A percentile compares a stretch with the other conserved stretches of the same genome.
Conservation (phyloP, 2,329 filamentous ascomycete species). For the Ophiocordyceps camponoti-floridani region DNA sequence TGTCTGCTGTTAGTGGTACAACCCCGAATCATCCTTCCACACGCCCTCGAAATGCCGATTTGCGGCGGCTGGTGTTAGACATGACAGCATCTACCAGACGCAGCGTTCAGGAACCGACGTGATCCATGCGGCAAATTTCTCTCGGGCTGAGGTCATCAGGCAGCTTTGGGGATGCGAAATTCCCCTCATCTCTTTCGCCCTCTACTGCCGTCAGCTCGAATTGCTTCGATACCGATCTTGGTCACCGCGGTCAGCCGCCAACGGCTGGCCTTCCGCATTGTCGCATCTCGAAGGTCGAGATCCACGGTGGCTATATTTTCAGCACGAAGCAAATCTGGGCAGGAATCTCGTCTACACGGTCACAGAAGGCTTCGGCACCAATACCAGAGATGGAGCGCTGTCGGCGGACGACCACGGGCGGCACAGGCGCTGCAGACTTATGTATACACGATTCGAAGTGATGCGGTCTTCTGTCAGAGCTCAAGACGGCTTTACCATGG, state of each 20-base stretch:
- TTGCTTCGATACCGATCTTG: slow-evolving; percentile 1
- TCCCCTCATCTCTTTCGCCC: slow-evolving; percentile 6
- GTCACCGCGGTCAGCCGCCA: not conserved
- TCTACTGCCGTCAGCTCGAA: slow-evolving; percentile 5
- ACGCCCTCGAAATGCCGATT: no score
- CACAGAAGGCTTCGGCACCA: no score
- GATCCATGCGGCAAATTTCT: not conserved
- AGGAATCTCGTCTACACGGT: no score
- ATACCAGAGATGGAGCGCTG: not conserved
- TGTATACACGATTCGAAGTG: not conserved
- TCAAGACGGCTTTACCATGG: slow-evolving; percentile 1
- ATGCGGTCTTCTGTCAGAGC: not conserved
- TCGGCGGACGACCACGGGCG: not conserved
- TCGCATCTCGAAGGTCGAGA: not conserved
- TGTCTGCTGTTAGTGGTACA: no score
- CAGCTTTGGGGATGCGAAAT: slow-evolving; percentile 13
- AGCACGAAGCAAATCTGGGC: not conserved
- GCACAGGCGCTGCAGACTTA: not conserved
- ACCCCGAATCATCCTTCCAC: no score
- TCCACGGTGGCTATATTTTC: not conserved
- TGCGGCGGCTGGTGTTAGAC: no score
- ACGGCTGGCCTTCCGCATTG: not conserved
- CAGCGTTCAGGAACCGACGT: not conserved
- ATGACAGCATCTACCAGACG: no score
- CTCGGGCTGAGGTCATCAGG: not conserved